Percentiles rank a stretch among this genome's conserved stretches.
Conservation (phyloP, 345 rosid genomes). For the Geranium rotundifolium region DNA sequence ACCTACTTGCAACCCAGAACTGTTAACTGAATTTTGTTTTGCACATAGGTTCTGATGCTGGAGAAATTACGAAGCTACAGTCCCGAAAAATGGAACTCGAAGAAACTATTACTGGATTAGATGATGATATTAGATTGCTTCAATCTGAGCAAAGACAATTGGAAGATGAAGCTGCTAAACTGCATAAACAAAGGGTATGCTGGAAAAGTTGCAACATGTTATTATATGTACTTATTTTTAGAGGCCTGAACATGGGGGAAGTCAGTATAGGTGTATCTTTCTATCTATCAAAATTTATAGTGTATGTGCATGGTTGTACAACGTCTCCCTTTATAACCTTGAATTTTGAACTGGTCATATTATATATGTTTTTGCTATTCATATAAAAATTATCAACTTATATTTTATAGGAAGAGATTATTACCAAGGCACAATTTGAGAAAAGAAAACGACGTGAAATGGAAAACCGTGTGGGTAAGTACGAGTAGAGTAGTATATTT, state of each 20-base stretch:
- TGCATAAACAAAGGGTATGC: conserved; percentile 57
- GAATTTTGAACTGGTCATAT: neutral
- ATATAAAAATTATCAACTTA: neutral
- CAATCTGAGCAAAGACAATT: conserved; percentile 45
- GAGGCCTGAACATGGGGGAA: neutral
- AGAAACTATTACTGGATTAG: conserved; percentile 28
- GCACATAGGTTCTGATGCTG: conserved; percentile 44
- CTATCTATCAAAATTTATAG: neutral
- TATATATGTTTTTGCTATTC: neutral
- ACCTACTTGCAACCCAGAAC: neutral
- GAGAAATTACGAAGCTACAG: conserved; percentile 59
- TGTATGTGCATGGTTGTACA: neutral
- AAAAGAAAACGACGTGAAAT: conserved; percentile 43
- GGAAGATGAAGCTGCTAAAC: conserved; percentile 64
- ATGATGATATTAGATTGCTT: conserved; percentile 34
- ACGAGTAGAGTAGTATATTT: neutral
- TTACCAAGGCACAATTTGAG: conserved; percentile 23
- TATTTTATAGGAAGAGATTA: conserved; percentile 54
- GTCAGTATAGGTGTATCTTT: neutral
- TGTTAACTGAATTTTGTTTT: neutral
- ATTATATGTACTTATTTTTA: neutral
- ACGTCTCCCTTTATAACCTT: neutral
- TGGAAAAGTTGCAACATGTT: conserved; percentile 4
- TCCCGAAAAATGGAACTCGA: conserved; percentile 54
- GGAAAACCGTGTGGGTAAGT: conserved; percentile 44